Percentiles rank a stretch among this genome's conserved stretches.
Evolutionary conservation across 164 flowering plant species (phyloP).

Genomic region (Aristolochia contorta): DNA sequence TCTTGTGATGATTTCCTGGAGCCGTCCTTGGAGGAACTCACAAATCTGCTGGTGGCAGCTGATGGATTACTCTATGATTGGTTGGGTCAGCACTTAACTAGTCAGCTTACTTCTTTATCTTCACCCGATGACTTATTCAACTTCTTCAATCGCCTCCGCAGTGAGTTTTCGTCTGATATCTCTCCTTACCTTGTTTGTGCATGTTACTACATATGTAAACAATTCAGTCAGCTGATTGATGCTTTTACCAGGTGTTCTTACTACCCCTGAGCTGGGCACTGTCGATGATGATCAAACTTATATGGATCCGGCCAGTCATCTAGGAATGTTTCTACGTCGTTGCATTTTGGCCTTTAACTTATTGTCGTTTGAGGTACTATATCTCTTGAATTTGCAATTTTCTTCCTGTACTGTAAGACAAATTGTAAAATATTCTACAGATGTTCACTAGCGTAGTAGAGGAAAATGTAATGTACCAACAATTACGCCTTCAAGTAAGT

Average conservation of each 20-base stretch:
- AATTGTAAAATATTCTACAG: not conserved
- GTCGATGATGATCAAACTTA: conserved; percentile 65
- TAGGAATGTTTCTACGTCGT: conserved; percentile 78
- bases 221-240: not conserved
- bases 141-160: conserved; percentile 56
- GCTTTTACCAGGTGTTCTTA: conserved; percentile 46
- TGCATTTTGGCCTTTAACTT: conserved; percentile 72
- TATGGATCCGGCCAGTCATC: conserved; percentile 67
- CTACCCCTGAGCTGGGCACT: conserved; percentile 42
- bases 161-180: conserved; percentile 21
- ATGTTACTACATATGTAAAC: too few species aligned
- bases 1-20: conserved; percentile 70
- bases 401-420: not conserved
- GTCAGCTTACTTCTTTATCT: conserved; percentile 40
- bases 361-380: conserved; percentile 71
- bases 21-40: conserved; percentile 67
- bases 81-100: conserved; percentile 49
- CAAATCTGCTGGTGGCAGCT: conserved; percentile 46
- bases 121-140: conserved; percentile 88
- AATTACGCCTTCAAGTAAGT: not conserved
- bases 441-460: not conserved
- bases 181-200: not conserved
- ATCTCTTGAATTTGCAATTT: not conserved
- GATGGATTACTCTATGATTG: conserved; percentile 37
- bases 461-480: not conserved